These are phyloP conservation scores for Inonotus hispidus DNA, from an alignment of 1,284 basidiomycete species.

Conservation along the genomic window DNA sequence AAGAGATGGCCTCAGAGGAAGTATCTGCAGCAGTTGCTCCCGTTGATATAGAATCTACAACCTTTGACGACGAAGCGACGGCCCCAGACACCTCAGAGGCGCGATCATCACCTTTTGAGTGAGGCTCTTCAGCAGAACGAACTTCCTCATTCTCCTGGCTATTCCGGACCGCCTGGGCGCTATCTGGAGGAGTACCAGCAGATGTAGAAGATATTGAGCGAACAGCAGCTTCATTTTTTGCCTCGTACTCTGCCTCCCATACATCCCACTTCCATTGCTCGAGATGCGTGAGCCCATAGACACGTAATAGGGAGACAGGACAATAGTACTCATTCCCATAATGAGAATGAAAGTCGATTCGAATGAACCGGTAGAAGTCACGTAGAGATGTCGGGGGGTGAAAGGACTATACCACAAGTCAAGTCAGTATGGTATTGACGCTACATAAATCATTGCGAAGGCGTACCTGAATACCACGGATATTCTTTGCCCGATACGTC, in stretches of 20 bases:
- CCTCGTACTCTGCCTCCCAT: constrained; percentile 61
- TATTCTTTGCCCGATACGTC: constrained; percentile 82
- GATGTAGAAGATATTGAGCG: constrained; percentile 14
- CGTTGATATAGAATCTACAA: not conserved
- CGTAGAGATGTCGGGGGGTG: constrained; percentile 63
- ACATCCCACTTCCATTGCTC: constrained; percentile 93
- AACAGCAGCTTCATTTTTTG: constrained; percentile 29
- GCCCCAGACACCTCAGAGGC: too few species aligned
- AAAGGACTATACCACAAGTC: constrained; percentile 50
- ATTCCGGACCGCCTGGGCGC: not conserved
- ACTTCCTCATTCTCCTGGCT: constrained; percentile 23
- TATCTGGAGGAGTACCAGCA: constrained; percentile 11
- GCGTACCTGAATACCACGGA: constrained; percentile 86
- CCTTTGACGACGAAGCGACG: constrained; percentile 3
- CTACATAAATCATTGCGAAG: constrained; percentile 12
- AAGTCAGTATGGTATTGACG: not conserved
- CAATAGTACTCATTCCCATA: constrained; percentile 97
- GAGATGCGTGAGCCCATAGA: constrained; percentile 95
- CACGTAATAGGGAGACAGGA: constrained; percentile 87
- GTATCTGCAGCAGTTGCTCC: not conserved
- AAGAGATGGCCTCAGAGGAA: not conserved
- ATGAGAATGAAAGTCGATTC: constrained; percentile 91
- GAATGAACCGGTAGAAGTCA: constrained; percentile 89
- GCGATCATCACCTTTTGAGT: constrained; percentile 7
- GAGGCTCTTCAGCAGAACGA: constrained; percentile 24